Percentiles rank a stretch among this genome's conserved stretches.
Conservation (phyloP, 78 protist genomes). For the Dictyostelium brefeldianum region DNA sequence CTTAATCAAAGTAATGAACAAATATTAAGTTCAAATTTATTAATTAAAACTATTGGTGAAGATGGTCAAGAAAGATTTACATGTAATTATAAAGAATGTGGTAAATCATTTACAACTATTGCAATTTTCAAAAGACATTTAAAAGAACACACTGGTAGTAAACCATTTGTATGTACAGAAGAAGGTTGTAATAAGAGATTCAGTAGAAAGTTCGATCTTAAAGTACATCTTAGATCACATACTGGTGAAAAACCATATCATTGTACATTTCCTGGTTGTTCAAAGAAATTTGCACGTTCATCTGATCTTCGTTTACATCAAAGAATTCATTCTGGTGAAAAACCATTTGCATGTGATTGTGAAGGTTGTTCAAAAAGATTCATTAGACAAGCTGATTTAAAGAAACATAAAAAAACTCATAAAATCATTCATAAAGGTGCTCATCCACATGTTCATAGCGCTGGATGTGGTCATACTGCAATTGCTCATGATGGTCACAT, state of each 20-base stretch:
- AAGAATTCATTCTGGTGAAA: slow-evolving; percentile 85
- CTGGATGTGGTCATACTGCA: slow-evolving; percentile 80
- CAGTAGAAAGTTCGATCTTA: slow-evolving; percentile 76
- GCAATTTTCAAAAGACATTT: slow-evolving; percentile 76
- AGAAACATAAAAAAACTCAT: slow-evolving; percentile 67
- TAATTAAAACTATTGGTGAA: background rate
- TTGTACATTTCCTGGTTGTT: slow-evolving; percentile 84
- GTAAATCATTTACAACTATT: slow-evolving; percentile 26
- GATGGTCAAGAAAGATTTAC: background rate
- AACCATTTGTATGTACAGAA: slow-evolving; percentile 75
- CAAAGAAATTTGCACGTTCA: slow-evolving; percentile 76
- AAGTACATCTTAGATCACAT: slow-evolving; percentile 87
- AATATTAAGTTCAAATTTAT: background rate
- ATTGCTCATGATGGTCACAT: slow-evolving; percentile 76
- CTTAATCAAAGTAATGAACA: background rate
- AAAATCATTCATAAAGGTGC: background rate
- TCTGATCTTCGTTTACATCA: slow-evolving; percentile 78
- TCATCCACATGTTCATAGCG: slow-evolving; percentile 66
- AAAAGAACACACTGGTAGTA: slow-evolving; percentile 72
- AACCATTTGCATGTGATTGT: slow-evolving; percentile 82
- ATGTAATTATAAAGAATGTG: slow-evolving; percentile 52
- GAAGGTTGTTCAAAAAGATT: slow-evolving; percentile 84
- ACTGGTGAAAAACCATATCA: slow-evolving; percentile 88
- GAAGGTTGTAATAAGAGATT: slow-evolving; percentile 75
- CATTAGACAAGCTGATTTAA: slow-evolving; percentile 58